phyloP scores from a whole-genome alignment of 2,329 filamentous ascomycete genomes.

The Hypoxylon sp. region DNA sequence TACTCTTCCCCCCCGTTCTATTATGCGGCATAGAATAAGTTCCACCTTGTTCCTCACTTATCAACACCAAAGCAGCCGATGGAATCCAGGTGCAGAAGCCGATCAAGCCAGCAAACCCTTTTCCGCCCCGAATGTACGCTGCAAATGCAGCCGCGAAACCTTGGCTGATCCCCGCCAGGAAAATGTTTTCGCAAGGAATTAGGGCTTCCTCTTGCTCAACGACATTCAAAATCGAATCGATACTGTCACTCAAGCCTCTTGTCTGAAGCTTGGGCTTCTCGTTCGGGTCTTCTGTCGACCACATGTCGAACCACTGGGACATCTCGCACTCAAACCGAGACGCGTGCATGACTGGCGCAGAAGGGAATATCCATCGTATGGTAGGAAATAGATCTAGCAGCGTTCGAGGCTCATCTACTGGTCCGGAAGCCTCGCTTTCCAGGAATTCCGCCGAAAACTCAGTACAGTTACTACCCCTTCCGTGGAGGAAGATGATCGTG shows the following conservation, averaged over 20 bases:
- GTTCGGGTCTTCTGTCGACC: slow-evolving; percentile 61
- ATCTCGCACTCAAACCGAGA: slow-evolving; percentile 36
- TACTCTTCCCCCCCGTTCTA: not conserved
- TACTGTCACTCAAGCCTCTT: slow-evolving; percentile 37
- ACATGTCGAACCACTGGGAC: slow-evolving; percentile 53
- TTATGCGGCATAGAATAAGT: not conserved
- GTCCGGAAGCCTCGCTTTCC: slow-evolving; percentile 45
- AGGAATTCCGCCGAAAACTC: slow-evolving; percentile 54
- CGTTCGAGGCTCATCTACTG: slow-evolving; percentile 29
- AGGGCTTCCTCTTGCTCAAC: slow-evolving; percentile 38
- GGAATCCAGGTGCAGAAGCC: slow-evolving; percentile 46
- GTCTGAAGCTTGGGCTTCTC: slow-evolving; percentile 37
- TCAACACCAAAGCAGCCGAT: slow-evolving; percentile 1
- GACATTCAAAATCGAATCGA: slow-evolving; percentile 29
- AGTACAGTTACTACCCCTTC: slow-evolving; percentile 50
- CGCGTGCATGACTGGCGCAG: slow-evolving; percentile 29
- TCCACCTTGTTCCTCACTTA: not conserved
- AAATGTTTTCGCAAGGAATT: slow-evolving; percentile 39
- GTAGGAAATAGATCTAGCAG: slow-evolving; percentile 37
- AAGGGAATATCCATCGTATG: slow-evolving; percentile 46
- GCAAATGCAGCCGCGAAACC: slow-evolving; percentile 43
- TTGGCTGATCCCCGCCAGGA: slow-evolving; percentile 47
- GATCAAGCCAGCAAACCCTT: slow-evolving; percentile 40
- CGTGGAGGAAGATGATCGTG: slow-evolving; percentile 58
- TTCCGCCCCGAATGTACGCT: slow-evolving; percentile 18